Conservation (phyloP, 2,329 filamentous ascomycete species). For the Fusarium continuum region DNA sequence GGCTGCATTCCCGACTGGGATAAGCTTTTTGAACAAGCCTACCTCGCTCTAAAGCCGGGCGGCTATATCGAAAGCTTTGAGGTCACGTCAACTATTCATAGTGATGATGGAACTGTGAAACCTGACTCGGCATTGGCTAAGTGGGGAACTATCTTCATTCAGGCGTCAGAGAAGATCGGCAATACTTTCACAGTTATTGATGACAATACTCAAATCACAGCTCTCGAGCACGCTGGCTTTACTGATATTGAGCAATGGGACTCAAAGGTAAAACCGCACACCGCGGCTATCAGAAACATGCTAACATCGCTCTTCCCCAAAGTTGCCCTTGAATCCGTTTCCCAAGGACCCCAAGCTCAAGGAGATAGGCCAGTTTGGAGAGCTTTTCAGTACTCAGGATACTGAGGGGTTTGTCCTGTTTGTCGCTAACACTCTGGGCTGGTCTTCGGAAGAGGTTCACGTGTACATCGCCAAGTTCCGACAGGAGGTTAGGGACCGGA, state of each 20-base stretch:
- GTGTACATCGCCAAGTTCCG: constrained; percentile 29
- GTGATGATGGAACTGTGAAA: constrained; percentile 20
- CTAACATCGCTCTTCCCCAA: not conserved
- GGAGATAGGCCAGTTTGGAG: constrained; percentile 31
- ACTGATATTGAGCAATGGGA: constrained; percentile 30
- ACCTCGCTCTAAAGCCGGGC: constrained; percentile 23
- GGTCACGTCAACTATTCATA: constrained; percentile 21
- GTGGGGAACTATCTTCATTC: constrained; percentile 30
- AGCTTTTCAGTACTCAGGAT: constrained; percentile 30
- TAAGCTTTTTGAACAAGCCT: constrained; percentile 9
- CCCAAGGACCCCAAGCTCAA: constrained; percentile 30
- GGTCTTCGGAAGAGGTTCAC: constrained; percentile 15
- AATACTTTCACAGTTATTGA: constrained; percentile 31
- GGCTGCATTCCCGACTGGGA: constrained; percentile 30
- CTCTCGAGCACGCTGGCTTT: constrained; percentile 22
- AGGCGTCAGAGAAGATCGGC: constrained; percentile 21
- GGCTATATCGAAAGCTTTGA: constrained; percentile 29
- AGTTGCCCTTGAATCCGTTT: constrained; percentile 27
- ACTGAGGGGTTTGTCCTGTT: constrained; percentile 30
- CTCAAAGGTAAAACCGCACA: constrained; percentile 1
- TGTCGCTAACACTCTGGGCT: constrained; percentile 29
- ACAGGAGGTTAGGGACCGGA: constrained; percentile 18
- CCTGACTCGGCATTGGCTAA: constrained; percentile 23
- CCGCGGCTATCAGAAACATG: rapidly evolving
- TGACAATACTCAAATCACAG: constrained; percentile 15